A percentile compares a stretch with the other conserved stretches of the same genome.
Evolutionary conservation across 768 basidiomycete species (phyloP).

Genomic region (Grammothele lineata): DNA sequence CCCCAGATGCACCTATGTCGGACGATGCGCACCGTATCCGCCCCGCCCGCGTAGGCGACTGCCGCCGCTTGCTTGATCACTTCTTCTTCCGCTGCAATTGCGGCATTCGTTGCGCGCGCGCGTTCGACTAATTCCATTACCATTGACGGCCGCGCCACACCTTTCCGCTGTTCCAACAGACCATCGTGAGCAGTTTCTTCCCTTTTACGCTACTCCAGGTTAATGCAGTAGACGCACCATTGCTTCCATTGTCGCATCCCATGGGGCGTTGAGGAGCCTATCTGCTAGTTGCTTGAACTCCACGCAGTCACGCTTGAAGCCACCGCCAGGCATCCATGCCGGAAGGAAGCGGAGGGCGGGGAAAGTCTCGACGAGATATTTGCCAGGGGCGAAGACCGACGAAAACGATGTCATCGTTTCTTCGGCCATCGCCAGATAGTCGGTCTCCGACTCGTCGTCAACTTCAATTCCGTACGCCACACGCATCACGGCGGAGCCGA

Average conservation of each 20-base stretch:
- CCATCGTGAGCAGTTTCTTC: neutral
- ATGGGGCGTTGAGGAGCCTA: too few relatives aligned
- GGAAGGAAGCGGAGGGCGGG: conserved; percentile 30
- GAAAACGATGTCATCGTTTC: conserved; percentile 15
- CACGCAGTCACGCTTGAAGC: conserved; percentile 13
- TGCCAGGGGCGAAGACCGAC: conserved; percentile 23
- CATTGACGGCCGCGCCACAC: neutral
- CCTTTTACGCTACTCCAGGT: neutral
- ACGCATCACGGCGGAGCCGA: conserved; percentile 4
- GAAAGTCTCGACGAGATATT: conserved; percentile 29
- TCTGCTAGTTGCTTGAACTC: too few relatives aligned
- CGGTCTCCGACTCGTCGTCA: neutral
- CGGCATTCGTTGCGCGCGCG: neutral
- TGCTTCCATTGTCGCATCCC: too few relatives aligned
- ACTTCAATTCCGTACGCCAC: conserved; percentile 11
- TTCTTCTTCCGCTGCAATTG: neutral
- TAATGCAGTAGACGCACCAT: too few relatives aligned
- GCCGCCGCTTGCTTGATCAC: neutral
- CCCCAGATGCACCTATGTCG: too few relatives aligned
- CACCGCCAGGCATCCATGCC: conserved; percentile 35
- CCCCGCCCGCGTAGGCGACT: neutral
- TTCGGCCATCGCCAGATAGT: too few relatives aligned
- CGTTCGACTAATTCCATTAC: neutral
- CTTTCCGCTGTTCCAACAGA: neutral
- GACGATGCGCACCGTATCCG: conserved; percentile 5